These are phyloP conservation scores for Pugionium dolabratum DNA, from an alignment of 345 rosid species.

Conservation along the genomic window DNA sequence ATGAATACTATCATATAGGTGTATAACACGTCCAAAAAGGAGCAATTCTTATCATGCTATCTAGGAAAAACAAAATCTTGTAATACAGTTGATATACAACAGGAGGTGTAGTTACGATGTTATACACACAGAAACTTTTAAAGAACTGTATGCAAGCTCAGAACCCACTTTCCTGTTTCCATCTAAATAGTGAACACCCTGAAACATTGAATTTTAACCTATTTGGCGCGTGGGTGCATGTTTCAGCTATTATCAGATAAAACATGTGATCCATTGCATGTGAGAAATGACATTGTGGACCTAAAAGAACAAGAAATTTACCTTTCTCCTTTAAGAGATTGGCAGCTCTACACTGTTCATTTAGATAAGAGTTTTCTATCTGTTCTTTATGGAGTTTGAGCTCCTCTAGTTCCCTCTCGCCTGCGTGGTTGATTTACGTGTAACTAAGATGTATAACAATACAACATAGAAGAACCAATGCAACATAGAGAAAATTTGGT, in stretches of 20 bases:
- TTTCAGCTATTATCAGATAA: neutral
- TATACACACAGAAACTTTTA: neutral
- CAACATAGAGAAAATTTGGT: neutral
- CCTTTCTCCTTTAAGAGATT: constrained; percentile 73
- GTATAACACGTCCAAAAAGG: neutral
- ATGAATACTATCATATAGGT: neutral
- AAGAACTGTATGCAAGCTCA: neutral
- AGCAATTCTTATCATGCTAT: neutral
- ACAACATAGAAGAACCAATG: neutral
- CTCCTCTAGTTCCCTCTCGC: constrained; percentile 63
- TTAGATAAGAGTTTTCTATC: constrained; percentile 47
- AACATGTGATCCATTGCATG: constrained; percentile 6
- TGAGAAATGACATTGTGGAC: constrained; percentile 21
- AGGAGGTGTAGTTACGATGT: constrained; percentile 8
- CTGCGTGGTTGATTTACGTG: constrained; percentile 44
- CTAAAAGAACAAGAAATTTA: constrained; percentile 21
- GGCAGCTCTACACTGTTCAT: constrained; percentile 49
- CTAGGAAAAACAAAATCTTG: neutral
- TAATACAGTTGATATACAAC: constrained; percentile 4
- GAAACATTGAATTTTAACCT: constrained; percentile 1
- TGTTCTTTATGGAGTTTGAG: constrained; percentile 63
- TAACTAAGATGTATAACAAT: constrained; percentile 9
- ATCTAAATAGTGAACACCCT: constrained; percentile 17
- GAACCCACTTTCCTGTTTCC: constrained; percentile 1
- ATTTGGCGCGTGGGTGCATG: constrained; percentile 2